Conservation (phyloP, 345 rosid species). For the Punica granatum region DNA sequence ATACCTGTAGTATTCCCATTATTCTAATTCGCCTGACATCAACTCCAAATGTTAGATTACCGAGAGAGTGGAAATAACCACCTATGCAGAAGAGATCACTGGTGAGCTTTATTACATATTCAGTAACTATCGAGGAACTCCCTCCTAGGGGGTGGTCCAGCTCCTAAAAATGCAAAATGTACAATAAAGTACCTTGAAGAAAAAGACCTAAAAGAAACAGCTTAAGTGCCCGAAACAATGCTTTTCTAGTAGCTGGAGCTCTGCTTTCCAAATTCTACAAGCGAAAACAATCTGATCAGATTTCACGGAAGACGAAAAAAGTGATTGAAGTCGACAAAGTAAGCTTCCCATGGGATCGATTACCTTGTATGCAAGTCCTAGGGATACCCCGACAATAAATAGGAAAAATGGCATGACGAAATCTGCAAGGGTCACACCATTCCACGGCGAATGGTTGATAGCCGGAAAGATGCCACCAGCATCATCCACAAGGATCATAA, state of each 20-base stretch:
- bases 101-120: not conserved
- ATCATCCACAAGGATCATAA: slow-evolving; percentile 85
- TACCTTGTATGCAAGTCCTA: slow-evolving; percentile 78
- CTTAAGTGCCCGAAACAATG: slow-evolving; percentile 46
- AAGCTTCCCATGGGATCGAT: not conserved
- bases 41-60: slow-evolving; percentile 55
- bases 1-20: slow-evolving; percentile 83
- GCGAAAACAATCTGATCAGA: not conserved
- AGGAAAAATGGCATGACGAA: slow-evolving; percentile 92
- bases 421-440: slow-evolving; percentile 83
- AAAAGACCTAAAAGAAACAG: slow-evolving; percentile 58
- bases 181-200: slow-evolving; percentile 54
- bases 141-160: not conserved
- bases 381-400: slow-evolving; percentile 80
- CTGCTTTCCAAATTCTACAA: slow-evolving; percentile 46
- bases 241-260: slow-evolving; percentile 58
- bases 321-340: not conserved
- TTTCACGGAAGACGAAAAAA: not conserved
- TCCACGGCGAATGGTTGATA: slow-evolving; percentile 90
- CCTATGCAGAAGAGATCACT: slow-evolving; percentile 32
- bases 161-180: not conserved
- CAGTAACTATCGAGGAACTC: not conserved
- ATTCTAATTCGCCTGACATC: slow-evolving; percentile 50
- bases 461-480: slow-evolving; percentile 73
- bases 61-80: slow-evolving; percentile 70